Evolutionary conservation across 441 rosid species (phyloP), one percentile per base, ranked within the genome.

Genomic region (Eruca vesicaria): DNA sequence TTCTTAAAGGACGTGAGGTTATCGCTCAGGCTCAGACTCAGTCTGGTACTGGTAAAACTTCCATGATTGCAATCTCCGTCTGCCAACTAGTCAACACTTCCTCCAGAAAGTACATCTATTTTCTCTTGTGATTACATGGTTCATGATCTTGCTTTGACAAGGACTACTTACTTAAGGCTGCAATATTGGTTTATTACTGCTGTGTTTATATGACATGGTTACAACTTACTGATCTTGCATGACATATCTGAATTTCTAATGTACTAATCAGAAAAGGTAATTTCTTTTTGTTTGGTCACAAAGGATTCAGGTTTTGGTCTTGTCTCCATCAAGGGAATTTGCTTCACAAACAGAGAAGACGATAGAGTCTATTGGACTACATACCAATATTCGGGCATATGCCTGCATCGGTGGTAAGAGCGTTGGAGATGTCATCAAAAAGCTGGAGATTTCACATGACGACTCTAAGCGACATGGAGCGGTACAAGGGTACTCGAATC

Each of bases 41-140:
- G 71, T 95, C 98, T 14, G 99, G 99, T 71, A 95, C 97, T 0
- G 98, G 99, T 2, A 95, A 95, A 77, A 92, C 96, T 56, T 89
- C 98, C 72, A 89, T 91, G 97, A 90, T 95, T 75, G 98, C 96
- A 5, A 92, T 95, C 75, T 84, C 97, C 31, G 98, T 85, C 69
- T 92, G 97, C 75, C 99, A 95, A 76, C 59, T 86, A 45, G 87
- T 90, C 55, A 90, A 92, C 21, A 89, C 94, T 32, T 74, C 92
- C 5, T 76, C 76, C 62, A 84, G 91, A 76, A 97, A 94, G 97
- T 92, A 84, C 43, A 88, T 45, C 26, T 23, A 1, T 23, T 23
- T 23, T 23, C 26, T 23, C 26, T 23, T 23, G 26, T 23, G 26
- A 23, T 23, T 23, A 23, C 7, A 19, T 63, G 16, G 36, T 45